Evolutionary conservation across 1,139 yeast species (phyloP), one percentile per base, ranked within the genome.

Genomic region (Saccharomyces hybrid): DNA sequence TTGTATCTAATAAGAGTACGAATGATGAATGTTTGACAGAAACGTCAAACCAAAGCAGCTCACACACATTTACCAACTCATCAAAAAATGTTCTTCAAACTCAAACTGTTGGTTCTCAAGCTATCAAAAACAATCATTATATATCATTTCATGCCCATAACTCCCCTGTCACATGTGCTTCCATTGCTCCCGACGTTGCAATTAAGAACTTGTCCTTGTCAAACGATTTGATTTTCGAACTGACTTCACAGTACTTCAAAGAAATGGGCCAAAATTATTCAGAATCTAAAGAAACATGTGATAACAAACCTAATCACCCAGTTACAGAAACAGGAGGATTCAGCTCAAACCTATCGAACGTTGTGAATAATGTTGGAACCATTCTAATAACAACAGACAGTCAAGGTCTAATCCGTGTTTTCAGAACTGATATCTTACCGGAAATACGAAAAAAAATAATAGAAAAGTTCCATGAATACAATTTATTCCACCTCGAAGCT

Each of bases 91-190:
- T 38, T 14, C 14, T 25, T 27, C 50, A 49, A 7, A 14, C 50
- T 11, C 44, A 38, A 38, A 4, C 23, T 8, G 34, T 32, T 11
- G 38, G 46, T 51, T 57, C 42, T 50, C 66, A 64, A 47, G 49
- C 52, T 4, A 51, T 62, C 30, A 68, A 67, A 32, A 64, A 73
- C 50, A 59, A 56, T n/a, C 67, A 81, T 60, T 82, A 82, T 67
- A 77, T 86, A 2, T 78, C 87, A 4, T 87, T 89, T 68, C 95
- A 87, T 70, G 90, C 95, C 0, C 91, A 88, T 70, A 83, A 81
- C 63, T 75, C 84, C 1, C 79, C 81, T 47, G 88, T 90, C 26
- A 89, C 95, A 50, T 84, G 81, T 31, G 95, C 97, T 0, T 64
- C 82, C 0, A 81, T 89, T 72, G 97, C 96, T 0, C 97, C 98